A percentile compares a stretch with the other conserved stretches of the same genome.
Conservation (phyloP, 1,284 basidiomycete genomes). For the Xerocomus minutiporus region DNA sequence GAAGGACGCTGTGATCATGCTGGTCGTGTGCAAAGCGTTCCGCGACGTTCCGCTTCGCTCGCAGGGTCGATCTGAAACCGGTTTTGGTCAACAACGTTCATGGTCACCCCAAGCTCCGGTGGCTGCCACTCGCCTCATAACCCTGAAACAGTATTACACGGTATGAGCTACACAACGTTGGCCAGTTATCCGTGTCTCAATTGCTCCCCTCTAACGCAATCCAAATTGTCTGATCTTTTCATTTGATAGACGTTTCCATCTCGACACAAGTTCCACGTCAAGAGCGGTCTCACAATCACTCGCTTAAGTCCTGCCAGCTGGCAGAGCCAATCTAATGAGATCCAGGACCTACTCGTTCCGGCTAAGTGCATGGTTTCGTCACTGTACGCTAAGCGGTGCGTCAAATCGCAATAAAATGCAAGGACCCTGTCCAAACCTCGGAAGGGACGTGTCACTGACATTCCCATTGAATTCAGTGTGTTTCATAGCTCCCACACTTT, state of each 20-base stretch:
- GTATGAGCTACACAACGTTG: neutral
- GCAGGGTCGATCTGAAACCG: neutral
- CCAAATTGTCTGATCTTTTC: neutral
- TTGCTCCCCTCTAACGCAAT: neutral
- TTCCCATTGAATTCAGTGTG: neutral
- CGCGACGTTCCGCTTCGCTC: slow-evolving; percentile 1
- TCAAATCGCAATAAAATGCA: neutral
- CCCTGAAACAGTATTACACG: neutral
- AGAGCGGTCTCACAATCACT: neutral
- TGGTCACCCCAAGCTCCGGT: neutral
- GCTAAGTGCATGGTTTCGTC: neutral
- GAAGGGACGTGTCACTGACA: no score
- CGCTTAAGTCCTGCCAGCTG: neutral
- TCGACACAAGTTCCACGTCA: neutral
- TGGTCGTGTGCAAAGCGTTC: slow-evolving; percentile 8
- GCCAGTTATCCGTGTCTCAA: neutral
- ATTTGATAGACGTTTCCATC: neutral
- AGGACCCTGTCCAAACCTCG: neutral
- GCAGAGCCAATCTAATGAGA: neutral
- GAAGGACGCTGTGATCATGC: slow-evolving; percentile 7
- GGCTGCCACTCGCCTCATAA: neutral
- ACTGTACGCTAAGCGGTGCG: neutral
- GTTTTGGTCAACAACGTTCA: neutral
- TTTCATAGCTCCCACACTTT: neutral
- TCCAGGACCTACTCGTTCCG: neutral